These are phyloP conservation scores for Apiospora sp. DNA, from an alignment of 2,329 filamentous ascomycete genomes.

Conservation along the genomic window DNA sequence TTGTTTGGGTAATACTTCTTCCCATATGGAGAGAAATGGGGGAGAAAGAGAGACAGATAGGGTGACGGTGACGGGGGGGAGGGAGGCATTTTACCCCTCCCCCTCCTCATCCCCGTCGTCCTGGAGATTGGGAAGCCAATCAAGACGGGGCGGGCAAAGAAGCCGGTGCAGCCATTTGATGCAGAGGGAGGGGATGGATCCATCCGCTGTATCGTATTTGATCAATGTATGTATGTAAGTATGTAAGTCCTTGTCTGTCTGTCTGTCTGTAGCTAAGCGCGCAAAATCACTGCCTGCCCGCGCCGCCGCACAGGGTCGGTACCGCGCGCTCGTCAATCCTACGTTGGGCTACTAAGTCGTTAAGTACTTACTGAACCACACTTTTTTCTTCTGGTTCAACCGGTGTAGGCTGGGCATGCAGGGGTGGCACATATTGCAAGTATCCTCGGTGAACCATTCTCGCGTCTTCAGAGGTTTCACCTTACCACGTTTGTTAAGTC, in stretches of 20 bases:
- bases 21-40: not conserved
- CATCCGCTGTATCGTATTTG: not conserved
- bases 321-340: constrained; percentile 2
- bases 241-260: not conserved
- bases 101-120: not conserved
- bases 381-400: not conserved
- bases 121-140: constrained; percentile 5
- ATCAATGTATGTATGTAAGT: not conserved
- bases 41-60: not conserved
- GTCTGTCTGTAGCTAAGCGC: not conserved
- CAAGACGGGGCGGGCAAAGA: not conserved
- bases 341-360: not conserved
- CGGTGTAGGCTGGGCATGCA: constrained; percentile 8
- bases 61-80: too few species aligned
- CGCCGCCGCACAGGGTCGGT: not conserved
- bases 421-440: not conserved
- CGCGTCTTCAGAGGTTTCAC: not conserved
- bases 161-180: constrained; percentile 3
- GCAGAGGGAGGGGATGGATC: not conserved
- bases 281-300: not conserved
- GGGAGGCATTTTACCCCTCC: not conserved
- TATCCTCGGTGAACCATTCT: not conserved
- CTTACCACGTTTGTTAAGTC: not conserved
- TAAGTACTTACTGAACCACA: not conserved
- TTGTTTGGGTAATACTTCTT: not conserved